Evolutionary conservation across 176 grass and related monocot species (phyloP), one percentile per base, ranked within the genome.

Genomic region (Chrysopogon serrulatus): DNA sequence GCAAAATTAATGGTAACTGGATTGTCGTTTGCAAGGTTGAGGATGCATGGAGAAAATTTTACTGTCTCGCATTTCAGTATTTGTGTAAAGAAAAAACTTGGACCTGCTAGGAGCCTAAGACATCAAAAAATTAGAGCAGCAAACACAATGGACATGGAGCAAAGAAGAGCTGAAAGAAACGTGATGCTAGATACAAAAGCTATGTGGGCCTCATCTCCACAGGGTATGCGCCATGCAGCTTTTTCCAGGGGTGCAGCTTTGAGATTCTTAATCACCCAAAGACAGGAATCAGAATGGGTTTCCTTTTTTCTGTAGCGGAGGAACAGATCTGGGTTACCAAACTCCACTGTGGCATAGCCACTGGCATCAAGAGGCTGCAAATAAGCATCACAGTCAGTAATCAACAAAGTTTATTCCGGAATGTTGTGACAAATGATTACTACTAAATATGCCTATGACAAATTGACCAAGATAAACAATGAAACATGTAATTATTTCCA

Each of bases 361-460:
- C 74, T 89, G 28, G 43, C 66, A 79, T 94, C 80, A 67, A 99
- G 89, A 86, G 89, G 87, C 93, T 99, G 68, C 83, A 89, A 86
- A 82, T 19, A 60, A 83, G 68, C 36, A 74, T 44, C 19, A 27
- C 10, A 79, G 70, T 63, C 49, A 78, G 64, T 35, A 70, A 60
- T 37, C 67, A 39, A 17, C 76, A 11, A 65, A 33, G 40, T 77
- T 76, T 74, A 17, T 41, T 81, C 19, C 23, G 65, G 71, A 84
- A 64, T 51, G 68, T 40, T 39, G 5, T 47, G n/a, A 41, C 26
- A 79, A 79, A 44, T 56, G 42, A 16, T 34, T 11, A 36, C 17
- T 28, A 62, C 27, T 57, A 79, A 83, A n/a, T 28, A 62, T 44
- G 40, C 21, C 33, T 24, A 56, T 8, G 26, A 34, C 24, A 64